Percentiles rank a stretch among this genome's conserved stretches.
phyloP scores from a whole-genome alignment of 2,329 filamentous ascomycete species.

The Ophiocordyceps camponoti-leonardi region DNA sequence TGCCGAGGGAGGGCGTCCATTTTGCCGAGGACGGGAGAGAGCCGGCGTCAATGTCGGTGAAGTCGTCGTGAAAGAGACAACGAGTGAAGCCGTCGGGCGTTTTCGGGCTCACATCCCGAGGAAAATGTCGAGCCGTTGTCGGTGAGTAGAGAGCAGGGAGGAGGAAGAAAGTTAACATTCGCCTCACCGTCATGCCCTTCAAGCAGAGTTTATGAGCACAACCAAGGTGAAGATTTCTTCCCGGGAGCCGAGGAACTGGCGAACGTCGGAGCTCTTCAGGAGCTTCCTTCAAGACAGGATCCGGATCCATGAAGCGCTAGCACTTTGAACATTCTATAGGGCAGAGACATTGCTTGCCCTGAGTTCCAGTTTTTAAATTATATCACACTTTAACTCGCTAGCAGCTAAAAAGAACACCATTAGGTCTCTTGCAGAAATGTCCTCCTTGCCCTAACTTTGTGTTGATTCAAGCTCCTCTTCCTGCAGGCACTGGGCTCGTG shows the following conservation, averaged over 20 bases:
- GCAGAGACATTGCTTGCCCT: not conserved
- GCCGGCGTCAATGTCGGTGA: constrained; percentile 2
- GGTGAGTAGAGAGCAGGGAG: not conserved
- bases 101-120: not conserved
- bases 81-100: constrained; percentile 5
- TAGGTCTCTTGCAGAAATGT: too few species aligned
- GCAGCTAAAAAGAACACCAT: too few species aligned
- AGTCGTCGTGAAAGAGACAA: constrained; percentile 13
- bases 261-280: too few species aligned
- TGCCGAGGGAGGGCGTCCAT: constrained; percentile 27
- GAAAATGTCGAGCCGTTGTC: not conserved
- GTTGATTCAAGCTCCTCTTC: too few species aligned
- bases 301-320: not conserved
- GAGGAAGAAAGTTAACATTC: too few species aligned
- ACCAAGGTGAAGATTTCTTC: too few species aligned
- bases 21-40: constrained; percentile 17
- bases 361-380: not conserved
- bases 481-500: too few species aligned
- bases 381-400: not conserved
- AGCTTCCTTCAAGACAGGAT: not conserved
- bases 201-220: too few species aligned
- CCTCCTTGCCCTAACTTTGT: too few species aligned
- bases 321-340: not conserved
- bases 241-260: not conserved
- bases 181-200: too few species aligned